Conservation (phyloP, 73 alveolate genomes). For the Tetrahymena malaccensis region DNA sequence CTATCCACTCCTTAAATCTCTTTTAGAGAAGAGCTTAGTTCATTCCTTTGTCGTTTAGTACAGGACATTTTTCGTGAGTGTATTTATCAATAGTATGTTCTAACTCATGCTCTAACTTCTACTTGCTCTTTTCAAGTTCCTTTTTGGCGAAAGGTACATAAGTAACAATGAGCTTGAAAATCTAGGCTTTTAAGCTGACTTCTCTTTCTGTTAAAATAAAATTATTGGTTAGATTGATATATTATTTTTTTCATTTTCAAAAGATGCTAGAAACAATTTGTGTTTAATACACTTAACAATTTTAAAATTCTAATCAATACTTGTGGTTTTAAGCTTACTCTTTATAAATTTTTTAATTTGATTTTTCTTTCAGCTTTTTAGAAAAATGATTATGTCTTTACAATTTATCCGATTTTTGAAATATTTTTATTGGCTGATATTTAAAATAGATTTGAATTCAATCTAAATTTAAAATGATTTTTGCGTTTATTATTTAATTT, state of each 20-base stretch:
- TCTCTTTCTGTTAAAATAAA: background rate
- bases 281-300: background rate
- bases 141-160: background rate
- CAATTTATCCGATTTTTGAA: too few species aligned
- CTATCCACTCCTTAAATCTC: constrained; percentile 20
- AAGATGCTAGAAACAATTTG: background rate
- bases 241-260: background rate
- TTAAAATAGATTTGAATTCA: too few species aligned
- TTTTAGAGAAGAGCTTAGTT: background rate
- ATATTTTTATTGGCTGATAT: too few species aligned
- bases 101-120: background rate
- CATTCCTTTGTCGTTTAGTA: background rate
- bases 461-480: too few species aligned
- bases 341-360: too few species aligned
- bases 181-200: background rate
- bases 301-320: too few species aligned
- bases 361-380: too few species aligned
- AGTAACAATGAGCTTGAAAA: background rate
- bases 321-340: background rate
- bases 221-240: background rate
- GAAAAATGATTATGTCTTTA: too few species aligned
- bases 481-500: too few species aligned
- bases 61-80: background rate
- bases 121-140: background rate
- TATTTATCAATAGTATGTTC: background rate